Base-by-base conservation (phyloP, 129 eudicot genomes). In the Logfia minima region DNA sequence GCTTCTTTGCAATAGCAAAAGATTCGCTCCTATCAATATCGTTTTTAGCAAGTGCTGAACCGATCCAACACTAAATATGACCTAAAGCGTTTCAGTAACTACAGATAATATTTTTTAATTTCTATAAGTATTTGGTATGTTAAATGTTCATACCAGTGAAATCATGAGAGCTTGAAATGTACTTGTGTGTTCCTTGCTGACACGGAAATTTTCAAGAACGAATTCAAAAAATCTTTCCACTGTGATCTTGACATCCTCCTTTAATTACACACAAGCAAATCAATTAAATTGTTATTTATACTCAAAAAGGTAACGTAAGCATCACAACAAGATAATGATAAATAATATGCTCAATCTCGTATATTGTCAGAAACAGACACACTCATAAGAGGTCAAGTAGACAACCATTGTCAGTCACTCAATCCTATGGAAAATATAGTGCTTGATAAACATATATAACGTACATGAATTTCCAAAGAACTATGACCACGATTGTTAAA, bases 111-210 rank as follows among this genome's bases (percentile, higher is more conserved):
- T 7, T 0, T 14, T 1, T 10, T 48, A 58, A 58, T 7, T 26
- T 56, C 3, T 56, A 21, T 6, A 58, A 58, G 22, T 58, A 58
- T 31, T 10, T 24, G 66, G 66, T 61, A 23, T 0, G 43, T 29
- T 26, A 63, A 17, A 65, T 11, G 53, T 35, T 77, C 92, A 66
- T 70, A 94, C 98, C 97, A 94, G 76, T 79, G 98, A 86, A 77
- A 94, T 77, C 84, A 84, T 91, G 76, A 93, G 82, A 26, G 98
- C 97, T 82, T 89, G 92, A 43, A 91, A 71, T 73, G 82, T 76
- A 19, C 88, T 71, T 74, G 61, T 74, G 18, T 88, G 72, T 52
- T 87, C 90, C 68, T 74, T 83, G 32, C 35, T 39, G 70, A 94
- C 89, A 6, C 70, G 77, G 68, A 76, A 84, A 78, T 87, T 86